Conservation (phyloP, 2,329 filamentous ascomycete genomes). For the Arthrobotrys entomopaga region DNA sequence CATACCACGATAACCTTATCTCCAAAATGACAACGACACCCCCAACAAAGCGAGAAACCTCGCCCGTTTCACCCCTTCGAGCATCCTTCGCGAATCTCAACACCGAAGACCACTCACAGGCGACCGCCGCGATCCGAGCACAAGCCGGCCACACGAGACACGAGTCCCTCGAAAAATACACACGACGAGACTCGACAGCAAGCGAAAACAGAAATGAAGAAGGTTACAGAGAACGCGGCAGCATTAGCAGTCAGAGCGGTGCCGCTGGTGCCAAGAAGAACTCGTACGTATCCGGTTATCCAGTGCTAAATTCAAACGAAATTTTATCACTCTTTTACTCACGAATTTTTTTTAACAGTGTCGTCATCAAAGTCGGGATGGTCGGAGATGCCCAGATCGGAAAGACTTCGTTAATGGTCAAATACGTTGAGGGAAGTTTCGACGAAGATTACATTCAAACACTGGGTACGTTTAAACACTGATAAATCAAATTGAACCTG, state of each 20-base stretch:
- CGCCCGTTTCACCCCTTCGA: conserved; percentile 53
- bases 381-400: conserved; percentile 98
- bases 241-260: conserved; percentile 49
- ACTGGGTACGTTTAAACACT: conserved; percentile 69
- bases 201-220: conserved; percentile 52
- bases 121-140: conserved; percentile 52
- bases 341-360: conserved; percentile 64
- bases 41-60: conserved; percentile 50
- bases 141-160: conserved; percentile 53
- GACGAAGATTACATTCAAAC: conserved; percentile 99
- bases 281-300: conserved; percentile 42
- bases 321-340: too few relatives aligned
- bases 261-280: conserved; percentile 50
- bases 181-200: conserved; percentile 40
- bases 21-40: conserved; percentile 53
- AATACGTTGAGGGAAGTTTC: conserved; percentile 99
- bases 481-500: too few relatives aligned
- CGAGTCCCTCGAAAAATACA: conserved; percentile 55
- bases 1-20: conserved; percentile 3
- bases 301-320: too few relatives aligned
- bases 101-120: conserved; percentile 43
- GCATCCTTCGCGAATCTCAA: conserved; percentile 53
- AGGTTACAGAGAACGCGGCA: conserved; percentile 49
- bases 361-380: conserved; percentile 99
- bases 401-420: conserved; percentile 99